Conservation (phyloP, 2,329 filamentous ascomycete genomes). For the Truncatella angustata region DNA sequence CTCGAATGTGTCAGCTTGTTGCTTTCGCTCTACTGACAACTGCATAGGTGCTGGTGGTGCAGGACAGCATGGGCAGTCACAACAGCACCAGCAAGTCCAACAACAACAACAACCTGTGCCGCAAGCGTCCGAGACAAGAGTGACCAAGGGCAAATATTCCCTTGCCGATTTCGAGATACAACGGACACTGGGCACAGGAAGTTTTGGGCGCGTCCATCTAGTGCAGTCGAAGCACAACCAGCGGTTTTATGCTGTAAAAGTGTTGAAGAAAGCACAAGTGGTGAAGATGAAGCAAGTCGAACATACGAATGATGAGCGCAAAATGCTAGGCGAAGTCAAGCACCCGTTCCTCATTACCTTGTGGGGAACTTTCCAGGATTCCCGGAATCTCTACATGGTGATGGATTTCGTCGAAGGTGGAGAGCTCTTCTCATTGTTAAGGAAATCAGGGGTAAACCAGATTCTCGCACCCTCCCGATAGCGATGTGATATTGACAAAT, state of each 20-base stretch:
- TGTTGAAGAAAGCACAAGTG: conserved; percentile 96
- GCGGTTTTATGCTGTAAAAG: conserved; percentile 97
- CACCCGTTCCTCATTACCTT: conserved; percentile 97
- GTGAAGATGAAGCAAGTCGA: conserved; percentile 99
- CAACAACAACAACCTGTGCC: conserved; percentile 29
- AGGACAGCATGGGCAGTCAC: conserved; percentile 38
- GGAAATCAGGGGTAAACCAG: conserved; percentile 79
- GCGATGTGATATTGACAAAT: not conserved
- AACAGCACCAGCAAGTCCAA: conserved; percentile 20
- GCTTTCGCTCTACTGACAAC: conserved; percentile 19
- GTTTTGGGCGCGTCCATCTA: conserved; percentile 93
- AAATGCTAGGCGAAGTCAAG: conserved; percentile 94
- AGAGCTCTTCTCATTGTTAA: conserved; percentile 90
- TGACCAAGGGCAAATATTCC: conserved; percentile 97
- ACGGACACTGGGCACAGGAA: conserved; percentile 91
- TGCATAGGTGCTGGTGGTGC: conserved; percentile 17
- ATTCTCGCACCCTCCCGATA: not conserved
- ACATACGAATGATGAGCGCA: conserved; percentile 96
- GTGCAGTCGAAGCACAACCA: conserved; percentile 98
- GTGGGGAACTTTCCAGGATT: conserved; percentile 97
- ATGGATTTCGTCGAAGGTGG: conserved; percentile 99
- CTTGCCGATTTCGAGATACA: conserved; percentile 86
- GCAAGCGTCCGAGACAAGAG: conserved; percentile 45
- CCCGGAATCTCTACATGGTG: conserved; percentile 97
- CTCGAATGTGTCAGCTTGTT: conserved; percentile 14